Percentiles rank a stretch among this genome's conserved stretches.
phyloP scores from a whole-genome alignment of 306 rosid genomes.

The Adenanthera pavonina region DNA sequence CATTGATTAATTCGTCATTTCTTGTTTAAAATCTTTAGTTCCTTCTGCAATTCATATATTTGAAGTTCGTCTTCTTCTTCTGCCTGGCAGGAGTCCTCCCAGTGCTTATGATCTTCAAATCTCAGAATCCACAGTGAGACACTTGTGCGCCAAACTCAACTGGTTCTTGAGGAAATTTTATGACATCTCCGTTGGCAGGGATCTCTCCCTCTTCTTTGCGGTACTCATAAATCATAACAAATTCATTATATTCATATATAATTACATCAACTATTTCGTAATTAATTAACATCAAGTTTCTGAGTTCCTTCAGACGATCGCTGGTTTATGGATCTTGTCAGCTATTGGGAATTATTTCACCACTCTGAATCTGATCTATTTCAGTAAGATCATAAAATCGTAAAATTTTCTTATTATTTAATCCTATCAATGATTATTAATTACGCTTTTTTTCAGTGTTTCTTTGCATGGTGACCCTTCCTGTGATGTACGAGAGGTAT shows the following conservation, averaged over 20 bases:
- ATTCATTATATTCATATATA: not conserved
- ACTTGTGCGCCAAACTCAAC: not conserved
- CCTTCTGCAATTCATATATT: not conserved
- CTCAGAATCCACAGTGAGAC: slow-evolving; percentile 2
- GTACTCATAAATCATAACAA: not conserved
- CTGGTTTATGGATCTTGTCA: slow-evolving; percentile 10
- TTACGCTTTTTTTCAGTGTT: not conserved
- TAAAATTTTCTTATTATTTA: not conserved
- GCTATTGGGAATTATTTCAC: slow-evolving; percentile 7
- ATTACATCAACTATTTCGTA: too few species aligned
- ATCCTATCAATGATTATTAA: not conserved
- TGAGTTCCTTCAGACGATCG: slow-evolving; percentile 9
- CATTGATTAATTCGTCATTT: too few species aligned
- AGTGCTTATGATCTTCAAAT: not conserved
- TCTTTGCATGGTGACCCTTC: not conserved
- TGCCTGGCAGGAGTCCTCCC: slow-evolving; percentile 1
- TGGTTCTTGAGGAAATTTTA: slow-evolving; percentile 13
- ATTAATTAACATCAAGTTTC: not conserved
- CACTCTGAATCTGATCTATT: slow-evolving; percentile 9
- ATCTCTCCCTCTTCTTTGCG: slow-evolving; percentile 5
- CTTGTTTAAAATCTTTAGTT: not conserved
- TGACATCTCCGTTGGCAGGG: slow-evolving; percentile 10
- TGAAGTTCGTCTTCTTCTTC: not conserved
- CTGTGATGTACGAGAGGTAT: slow-evolving; percentile 22
- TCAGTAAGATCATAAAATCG: not conserved